Conservation (phyloP, 805 yeast genomes). For the Saccharomycopsis sp. region DNA sequence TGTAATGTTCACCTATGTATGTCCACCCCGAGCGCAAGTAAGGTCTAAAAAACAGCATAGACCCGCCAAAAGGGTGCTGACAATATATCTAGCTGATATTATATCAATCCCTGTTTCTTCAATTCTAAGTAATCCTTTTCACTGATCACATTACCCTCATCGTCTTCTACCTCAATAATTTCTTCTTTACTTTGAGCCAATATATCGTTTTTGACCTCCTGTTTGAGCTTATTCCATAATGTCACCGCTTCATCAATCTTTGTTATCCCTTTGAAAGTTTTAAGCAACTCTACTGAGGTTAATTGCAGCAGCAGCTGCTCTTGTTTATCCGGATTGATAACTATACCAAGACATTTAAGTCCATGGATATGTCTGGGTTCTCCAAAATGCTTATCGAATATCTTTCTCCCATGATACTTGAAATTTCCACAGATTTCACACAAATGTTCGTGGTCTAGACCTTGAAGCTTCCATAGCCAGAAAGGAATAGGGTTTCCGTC, state of each 20-base stretch:
- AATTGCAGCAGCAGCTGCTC: not conserved
- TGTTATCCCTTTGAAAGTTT: conserved; percentile 56
- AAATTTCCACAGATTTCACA: conserved; percentile 87
- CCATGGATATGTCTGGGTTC: conserved; percentile 68
- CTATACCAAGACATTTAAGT: conserved; percentile 64
- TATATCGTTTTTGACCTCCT: conserved; percentile 29
- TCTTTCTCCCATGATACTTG: conserved; percentile 64
- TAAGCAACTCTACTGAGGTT: conserved; percentile 32
- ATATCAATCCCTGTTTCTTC: conserved; percentile 80
- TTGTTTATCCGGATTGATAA: not conserved
- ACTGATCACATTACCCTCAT: conserved; percentile 88
- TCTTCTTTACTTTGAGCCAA: conserved; percentile 36
- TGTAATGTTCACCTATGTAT: too few species aligned
- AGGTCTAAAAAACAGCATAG: too few species aligned
- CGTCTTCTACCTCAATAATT: conserved; percentile 81
- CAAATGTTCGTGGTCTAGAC: conserved; percentile 59
- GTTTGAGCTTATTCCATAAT: conserved; percentile 45
- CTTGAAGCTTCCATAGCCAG: conserved; percentile 90
- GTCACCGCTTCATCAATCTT: conserved; percentile 60
- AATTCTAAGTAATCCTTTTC: conserved; percentile 76
- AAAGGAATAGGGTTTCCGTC: conserved; percentile 91
- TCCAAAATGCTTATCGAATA: conserved; percentile 70
- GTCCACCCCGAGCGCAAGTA: too few species aligned
- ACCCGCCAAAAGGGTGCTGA: too few species aligned
- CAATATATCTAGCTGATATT: too few species aligned